These are phyloP conservation scores for Herpetomonas muscarum DNA, from an alignment of 208 protist species.

Conservation along the genomic window DNA sequence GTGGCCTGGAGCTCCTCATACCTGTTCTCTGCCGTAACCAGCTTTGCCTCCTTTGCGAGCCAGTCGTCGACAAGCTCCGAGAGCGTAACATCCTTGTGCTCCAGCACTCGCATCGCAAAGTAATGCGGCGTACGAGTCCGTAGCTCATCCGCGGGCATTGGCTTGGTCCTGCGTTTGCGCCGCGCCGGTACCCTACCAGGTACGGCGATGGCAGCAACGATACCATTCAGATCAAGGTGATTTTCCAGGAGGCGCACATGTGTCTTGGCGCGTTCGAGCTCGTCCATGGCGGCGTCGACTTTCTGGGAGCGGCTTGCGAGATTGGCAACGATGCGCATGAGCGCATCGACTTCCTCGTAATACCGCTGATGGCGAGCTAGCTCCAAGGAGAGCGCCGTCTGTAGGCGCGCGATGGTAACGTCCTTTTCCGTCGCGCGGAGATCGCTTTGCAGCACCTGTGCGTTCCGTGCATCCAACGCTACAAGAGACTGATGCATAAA, in stretches of 20 bases:
- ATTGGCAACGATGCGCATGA: constrained; percentile 60
- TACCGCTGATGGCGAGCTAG: constrained; percentile 34
- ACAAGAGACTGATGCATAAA: constrained; percentile 28
- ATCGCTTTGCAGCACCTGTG: constrained; percentile 37
- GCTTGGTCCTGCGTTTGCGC: constrained; percentile 6
- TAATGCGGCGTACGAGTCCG: constrained; percentile 50
- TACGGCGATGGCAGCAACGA: constrained; percentile 38
- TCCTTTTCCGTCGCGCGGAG: constrained; percentile 35
- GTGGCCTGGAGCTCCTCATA: constrained; percentile 29
- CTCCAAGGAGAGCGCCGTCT: constrained; percentile 36
- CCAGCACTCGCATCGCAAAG: constrained; percentile 64
- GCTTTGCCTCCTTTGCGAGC: constrained; percentile 50
- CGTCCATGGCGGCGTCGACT: constrained; percentile 24
- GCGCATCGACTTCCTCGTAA: constrained; percentile 45
- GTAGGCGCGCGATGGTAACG: constrained; percentile 43
- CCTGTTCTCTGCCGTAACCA: constrained; percentile 31
- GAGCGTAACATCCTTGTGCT: constrained; percentile 71
- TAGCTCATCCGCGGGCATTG: constrained; percentile 13
- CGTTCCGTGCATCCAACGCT: constrained; percentile 18
- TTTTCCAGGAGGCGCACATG: constrained; percentile 72
- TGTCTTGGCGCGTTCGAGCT: constrained; percentile 32
- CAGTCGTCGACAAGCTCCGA: constrained; percentile 78
- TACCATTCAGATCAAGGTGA: constrained; percentile 55
- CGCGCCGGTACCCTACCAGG: neutral
- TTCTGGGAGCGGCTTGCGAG: constrained; percentile 50